These are phyloP conservation scores for Phytophthora cryptogea DNA, from an alignment of 352 stramenopile genomes.

Conservation along the genomic window DNA sequence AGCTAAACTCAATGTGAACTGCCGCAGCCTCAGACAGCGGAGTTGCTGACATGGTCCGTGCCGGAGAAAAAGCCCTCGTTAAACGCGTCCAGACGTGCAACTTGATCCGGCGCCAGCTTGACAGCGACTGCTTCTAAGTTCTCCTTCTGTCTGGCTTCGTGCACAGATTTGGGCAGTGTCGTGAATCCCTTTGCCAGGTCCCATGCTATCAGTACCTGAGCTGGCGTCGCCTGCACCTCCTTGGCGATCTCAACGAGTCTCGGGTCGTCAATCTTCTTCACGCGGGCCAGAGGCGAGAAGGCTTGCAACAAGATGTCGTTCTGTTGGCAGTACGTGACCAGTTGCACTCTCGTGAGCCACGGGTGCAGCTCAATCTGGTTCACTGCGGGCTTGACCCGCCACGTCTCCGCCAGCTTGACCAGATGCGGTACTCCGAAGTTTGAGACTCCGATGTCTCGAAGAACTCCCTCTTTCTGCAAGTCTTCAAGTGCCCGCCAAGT, in stretches of 20 bases:
- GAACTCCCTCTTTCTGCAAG: slow-evolving; percentile 47
- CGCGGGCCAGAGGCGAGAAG: slow-evolving; percentile 52
- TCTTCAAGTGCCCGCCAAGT: slow-evolving; percentile 51
- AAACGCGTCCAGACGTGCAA: slow-evolving; percentile 39
- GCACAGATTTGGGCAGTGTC: slow-evolving; percentile 56
- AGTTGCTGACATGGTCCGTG: slow-evolving; percentile 45
- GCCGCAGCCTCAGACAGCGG: slow-evolving; percentile 28
- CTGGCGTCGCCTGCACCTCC: slow-evolving; percentile 35
- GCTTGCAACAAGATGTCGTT: slow-evolving; percentile 49
- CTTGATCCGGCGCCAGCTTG: slow-evolving; percentile 36
- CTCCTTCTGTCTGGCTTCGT: slow-evolving; percentile 45
- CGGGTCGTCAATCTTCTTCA: slow-evolving; percentile 45
- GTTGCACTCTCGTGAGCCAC: slow-evolving; percentile 54
- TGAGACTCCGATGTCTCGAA: slow-evolving; percentile 81
- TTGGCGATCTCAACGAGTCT: slow-evolving; percentile 41
- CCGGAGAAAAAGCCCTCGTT: slow-evolving; percentile 44
- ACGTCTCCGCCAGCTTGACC: slow-evolving; percentile 59
- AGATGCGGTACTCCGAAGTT: slow-evolving; percentile 86
- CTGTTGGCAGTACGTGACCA: slow-evolving; percentile 59
- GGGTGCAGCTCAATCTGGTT: slow-evolving; percentile 83
- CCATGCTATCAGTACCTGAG: slow-evolving; percentile 59
- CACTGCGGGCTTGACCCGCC: slow-evolving; percentile 54
- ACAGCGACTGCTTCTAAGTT: slow-evolving; percentile 50
- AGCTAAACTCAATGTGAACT: slow-evolving; percentile 23
- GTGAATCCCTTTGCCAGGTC: slow-evolving; percentile 44